These are phyloP conservation scores for Paramecium bursaria DNA, from an alignment of 73 alveolate genomes.

Conservation along the genomic window DNA sequence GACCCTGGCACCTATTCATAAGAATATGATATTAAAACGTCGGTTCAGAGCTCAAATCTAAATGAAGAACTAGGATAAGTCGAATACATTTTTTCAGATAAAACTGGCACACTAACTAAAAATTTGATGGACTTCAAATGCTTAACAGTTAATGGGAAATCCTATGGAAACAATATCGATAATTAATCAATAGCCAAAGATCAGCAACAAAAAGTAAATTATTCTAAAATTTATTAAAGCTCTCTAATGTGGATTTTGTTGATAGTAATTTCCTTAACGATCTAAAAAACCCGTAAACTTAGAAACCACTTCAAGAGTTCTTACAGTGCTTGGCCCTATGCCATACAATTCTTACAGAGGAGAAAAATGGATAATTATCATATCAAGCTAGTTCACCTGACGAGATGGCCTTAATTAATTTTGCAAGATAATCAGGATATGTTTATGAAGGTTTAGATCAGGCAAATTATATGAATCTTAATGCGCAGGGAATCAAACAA, in stretches of 20 bases:
- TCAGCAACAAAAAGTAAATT: slow-evolving; percentile 44
- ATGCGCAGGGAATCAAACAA: slow-evolving; percentile 60
- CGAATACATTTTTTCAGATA: slow-evolving; percentile 84
- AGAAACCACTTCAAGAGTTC: slow-evolving; percentile 62
- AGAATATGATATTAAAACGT: slow-evolving; percentile 76
- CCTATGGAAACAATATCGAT: slow-evolving; percentile 73
- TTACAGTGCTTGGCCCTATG: slow-evolving; percentile 77
- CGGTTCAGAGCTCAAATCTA: slow-evolving; percentile 79
- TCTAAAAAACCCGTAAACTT: slow-evolving; percentile 26
- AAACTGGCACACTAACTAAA: slow-evolving; percentile 90
- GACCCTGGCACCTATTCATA: slow-evolving; percentile 76
- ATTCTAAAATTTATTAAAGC: not conserved
- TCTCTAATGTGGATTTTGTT: slow-evolving; percentile 61
- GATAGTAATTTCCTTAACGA: slow-evolving; percentile 54
- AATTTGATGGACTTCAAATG: slow-evolving; percentile 84
- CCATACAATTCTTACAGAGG: slow-evolving; percentile 82
- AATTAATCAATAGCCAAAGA: slow-evolving; percentile 60
- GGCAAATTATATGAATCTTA: slow-evolving; percentile 68
- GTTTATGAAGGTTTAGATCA: slow-evolving; percentile 70
- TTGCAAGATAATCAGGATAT: slow-evolving; percentile 80
- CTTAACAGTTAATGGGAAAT: slow-evolving; percentile 72
- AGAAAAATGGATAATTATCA: slow-evolving; percentile 70
- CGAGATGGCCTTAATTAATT: slow-evolving; percentile 95
- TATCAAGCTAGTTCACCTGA: slow-evolving; percentile 94
- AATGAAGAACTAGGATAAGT: slow-evolving; percentile 92